Percentiles rank a stretch among this genome's conserved stretches.
phyloP scores from a whole-genome alignment of 1,284 basidiomycete genomes.

The Thelephora terrestris region DNA sequence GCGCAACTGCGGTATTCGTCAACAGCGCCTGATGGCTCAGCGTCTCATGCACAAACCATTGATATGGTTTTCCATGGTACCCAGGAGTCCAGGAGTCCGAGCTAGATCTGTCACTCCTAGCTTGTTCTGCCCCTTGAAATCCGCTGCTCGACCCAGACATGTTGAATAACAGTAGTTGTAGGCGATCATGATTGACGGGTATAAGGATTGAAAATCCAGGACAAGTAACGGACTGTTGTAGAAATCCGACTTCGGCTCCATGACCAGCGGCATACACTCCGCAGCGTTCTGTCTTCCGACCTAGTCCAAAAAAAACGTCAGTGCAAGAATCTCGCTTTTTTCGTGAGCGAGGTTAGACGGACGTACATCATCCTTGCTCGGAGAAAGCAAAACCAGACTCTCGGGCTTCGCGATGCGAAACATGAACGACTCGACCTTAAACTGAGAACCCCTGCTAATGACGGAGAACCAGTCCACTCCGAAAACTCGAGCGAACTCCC shows the following conservation, averaged over 20 bases:
- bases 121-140: constrained; percentile 84
- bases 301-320: constrained; percentile 28
- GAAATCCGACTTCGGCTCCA: constrained; percentile 90
- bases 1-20: constrained; percentile 52
- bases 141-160: constrained; percentile 80
- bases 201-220: constrained; percentile 92
- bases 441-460: constrained; percentile 90
- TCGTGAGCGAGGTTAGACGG: not conserved
- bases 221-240: constrained; percentile 89
- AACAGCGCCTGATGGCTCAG: not conserved
- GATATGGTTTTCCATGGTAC: constrained; percentile 63
- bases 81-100: constrained; percentile 59
- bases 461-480: constrained; percentile 97
- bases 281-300: constrained; percentile 96
- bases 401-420: constrained; percentile 98
- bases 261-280: constrained; percentile 88
- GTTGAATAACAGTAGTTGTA: constrained; percentile 98
- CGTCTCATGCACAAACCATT: constrained; percentile 36
- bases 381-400: constrained; percentile 81
- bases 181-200: constrained; percentile 97
- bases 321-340: constrained; percentile 1
- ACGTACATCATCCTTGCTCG: constrained; percentile 73
- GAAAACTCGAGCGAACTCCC: constrained; percentile 94
- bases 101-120: constrained; percentile 79
- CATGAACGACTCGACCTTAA: constrained; percentile 98